phyloP scores from a whole-genome alignment of 2,329 filamentous ascomycete species.

The Fusarium udum region DNA sequence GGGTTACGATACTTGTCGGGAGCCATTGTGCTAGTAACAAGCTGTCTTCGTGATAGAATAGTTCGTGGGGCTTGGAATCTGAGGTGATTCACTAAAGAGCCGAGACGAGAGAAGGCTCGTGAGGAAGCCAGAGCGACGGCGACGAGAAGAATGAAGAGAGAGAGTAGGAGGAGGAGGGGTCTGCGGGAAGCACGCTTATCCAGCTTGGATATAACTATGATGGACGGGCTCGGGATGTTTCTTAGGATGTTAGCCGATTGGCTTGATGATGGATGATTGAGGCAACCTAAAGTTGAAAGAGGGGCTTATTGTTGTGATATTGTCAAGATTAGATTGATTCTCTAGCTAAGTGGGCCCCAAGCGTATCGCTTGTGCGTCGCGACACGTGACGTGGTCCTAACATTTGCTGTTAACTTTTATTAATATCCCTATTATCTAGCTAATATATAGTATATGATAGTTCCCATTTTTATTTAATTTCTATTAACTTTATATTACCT shows the following conservation, averaged over 20 bases:
- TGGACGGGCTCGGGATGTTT: constrained; percentile 11
- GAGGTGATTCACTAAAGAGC: constrained; percentile 66
- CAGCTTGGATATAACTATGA: constrained; percentile 40
- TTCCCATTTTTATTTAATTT: no score
- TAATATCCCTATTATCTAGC: no score
- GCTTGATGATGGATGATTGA: constrained; percentile 15
- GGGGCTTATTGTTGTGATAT: no score
- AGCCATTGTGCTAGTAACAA: constrained; percentile 69
- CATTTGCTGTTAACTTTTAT: no score
- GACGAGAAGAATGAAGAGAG: constrained; percentile 66
- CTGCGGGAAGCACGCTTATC: constrained; percentile 41
- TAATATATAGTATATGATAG: no score
- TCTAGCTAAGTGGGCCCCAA: no score
- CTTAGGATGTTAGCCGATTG: constrained; percentile 36
- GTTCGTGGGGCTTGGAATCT: constrained; percentile 50
- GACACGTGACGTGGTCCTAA: no score
- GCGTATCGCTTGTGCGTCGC: no score
- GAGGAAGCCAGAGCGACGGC: constrained; percentile 74
- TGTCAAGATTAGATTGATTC: no score
- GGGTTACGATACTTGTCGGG: constrained; percentile 75
- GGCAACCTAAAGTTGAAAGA: constrained; percentile 29
- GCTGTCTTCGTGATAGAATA: constrained; percentile 46
- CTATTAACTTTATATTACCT: no score
- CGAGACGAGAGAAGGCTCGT: constrained; percentile 67
- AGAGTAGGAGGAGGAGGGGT: constrained; percentile 49